Evolutionary conservation across 192 early-diverging fungal genomes (phyloP).

Genomic region (Kickxella alabastrina): DNA sequence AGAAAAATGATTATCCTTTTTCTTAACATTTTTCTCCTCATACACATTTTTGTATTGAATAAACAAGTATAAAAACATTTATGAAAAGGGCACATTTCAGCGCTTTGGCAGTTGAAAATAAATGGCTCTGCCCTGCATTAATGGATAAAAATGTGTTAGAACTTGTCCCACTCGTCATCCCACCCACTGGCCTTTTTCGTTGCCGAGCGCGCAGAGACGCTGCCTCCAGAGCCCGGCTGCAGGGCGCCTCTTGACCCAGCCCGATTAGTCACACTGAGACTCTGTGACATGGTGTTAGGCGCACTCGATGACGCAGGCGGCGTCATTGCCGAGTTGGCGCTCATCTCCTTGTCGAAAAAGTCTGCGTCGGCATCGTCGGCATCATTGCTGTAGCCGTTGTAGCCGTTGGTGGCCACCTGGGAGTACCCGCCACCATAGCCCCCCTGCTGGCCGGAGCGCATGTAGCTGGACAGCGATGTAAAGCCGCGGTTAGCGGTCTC

Average conservation of each 20-base stretch:
- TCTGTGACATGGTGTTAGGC: neutral
- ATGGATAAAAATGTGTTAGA: slow-evolving; percentile 7
- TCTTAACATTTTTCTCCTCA: no score
- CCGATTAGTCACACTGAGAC: slow-evolving; percentile 10
- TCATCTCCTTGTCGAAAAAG: slow-evolving; percentile 36
- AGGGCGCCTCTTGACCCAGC: slow-evolving; percentile 8
- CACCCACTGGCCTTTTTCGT: slow-evolving; percentile 22
- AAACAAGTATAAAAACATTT: no score
- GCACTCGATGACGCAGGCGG: slow-evolving; percentile 15
- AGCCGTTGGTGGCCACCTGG: slow-evolving; percentile 13
- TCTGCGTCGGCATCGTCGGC: slow-evolving; percentile 11
- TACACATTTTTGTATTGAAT: no score
- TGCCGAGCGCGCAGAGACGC: slow-evolving; percentile 1
- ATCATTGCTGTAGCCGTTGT: neutral
- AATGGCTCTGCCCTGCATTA: neutral
- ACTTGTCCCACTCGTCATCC: slow-evolving; percentile 45
- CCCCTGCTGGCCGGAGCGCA: slow-evolving; percentile 28
- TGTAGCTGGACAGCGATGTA: slow-evolving; percentile 28
- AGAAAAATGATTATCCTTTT: no score
- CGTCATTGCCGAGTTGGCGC: slow-evolving; percentile 11
- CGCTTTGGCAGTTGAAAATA: no score
- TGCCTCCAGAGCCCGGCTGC: slow-evolving; percentile 8
- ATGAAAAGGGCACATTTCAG: no score
- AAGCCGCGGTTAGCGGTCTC: slow-evolving; percentile 36
- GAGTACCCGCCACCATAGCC: slow-evolving; percentile 15